These are phyloP conservation scores for Brassica carinata DNA, from an alignment of 345 rosid species.

Conservation along the genomic window DNA sequence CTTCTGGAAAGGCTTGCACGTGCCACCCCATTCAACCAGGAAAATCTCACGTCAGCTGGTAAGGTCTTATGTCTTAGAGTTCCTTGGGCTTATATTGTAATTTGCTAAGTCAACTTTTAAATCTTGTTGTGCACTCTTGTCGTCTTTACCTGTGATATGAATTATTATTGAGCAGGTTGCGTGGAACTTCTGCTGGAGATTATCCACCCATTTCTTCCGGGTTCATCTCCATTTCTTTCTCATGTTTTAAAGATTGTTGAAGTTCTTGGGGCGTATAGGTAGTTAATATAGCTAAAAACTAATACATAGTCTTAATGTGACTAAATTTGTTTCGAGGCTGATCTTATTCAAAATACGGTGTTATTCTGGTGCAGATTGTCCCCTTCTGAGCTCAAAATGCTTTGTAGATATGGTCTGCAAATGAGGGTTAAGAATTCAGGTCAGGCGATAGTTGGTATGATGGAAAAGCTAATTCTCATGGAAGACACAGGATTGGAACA, in stretches of 20 bases:
- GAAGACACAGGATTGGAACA: constrained; percentile 78
- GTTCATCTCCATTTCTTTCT: constrained; percentile 81
- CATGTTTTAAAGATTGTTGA: constrained; percentile 92
- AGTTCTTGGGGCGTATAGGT: constrained; percentile 97
- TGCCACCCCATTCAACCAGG: constrained; percentile 89
- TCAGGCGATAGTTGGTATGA: constrained; percentile 78
- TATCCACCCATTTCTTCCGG: constrained; percentile 79
- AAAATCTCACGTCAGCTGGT: constrained; percentile 93
- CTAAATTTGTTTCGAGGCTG: constrained; percentile 24
- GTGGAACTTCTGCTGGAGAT: constrained; percentile 92
- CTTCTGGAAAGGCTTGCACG: constrained; percentile 84
- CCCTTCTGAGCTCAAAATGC: constrained; percentile 80
- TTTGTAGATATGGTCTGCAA: constrained; percentile 81
- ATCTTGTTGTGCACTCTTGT: constrained; percentile 8
- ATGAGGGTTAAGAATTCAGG: constrained; percentile 79
- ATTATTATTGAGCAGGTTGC: constrained; percentile 59
- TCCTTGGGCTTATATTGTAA: background rate
- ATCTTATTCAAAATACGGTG: constrained; percentile 23
- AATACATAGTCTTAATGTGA: constrained; percentile 2
- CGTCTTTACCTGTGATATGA: constrained; percentile 26
- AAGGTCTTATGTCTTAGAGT: constrained; percentile 39
- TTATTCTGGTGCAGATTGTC: constrained; percentile 72
- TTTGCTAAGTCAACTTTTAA: background rate
- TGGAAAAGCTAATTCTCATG: constrained; percentile 88
- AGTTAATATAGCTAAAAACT: constrained; percentile 7